Evolutionary conservation across 257 asterid genomes (phyloP).

Genomic region (Osmanthus fragrans): DNA sequence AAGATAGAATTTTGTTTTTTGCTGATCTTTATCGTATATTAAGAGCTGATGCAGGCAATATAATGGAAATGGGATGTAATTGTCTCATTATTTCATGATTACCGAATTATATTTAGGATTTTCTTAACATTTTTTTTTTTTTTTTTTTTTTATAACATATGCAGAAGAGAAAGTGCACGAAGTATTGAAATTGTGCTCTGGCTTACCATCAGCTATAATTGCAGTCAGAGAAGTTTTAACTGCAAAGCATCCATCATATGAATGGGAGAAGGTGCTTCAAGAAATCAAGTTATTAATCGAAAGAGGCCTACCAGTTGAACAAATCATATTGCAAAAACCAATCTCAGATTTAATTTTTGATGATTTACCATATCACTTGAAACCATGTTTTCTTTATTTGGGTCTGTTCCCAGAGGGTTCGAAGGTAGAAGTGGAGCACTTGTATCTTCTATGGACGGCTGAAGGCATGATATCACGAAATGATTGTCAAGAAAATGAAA

Average conservation of each 20-base stretch:
- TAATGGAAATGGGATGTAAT: too few relatives aligned
- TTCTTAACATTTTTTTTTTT: too few relatives aligned
- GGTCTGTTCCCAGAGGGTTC: constrained; percentile 31
- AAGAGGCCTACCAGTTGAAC: background rate
- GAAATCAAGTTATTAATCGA: background rate
- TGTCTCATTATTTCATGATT: background rate
- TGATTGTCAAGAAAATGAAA: background rate
- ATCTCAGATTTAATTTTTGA: constrained; percentile 10
- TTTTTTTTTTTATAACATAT: too few relatives aligned
- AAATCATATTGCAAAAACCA: background rate
- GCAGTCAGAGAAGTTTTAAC: background rate
- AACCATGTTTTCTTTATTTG: constrained; percentile 38
- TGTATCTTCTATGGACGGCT: constrained; percentile 25
- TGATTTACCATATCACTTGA: constrained; percentile 12
- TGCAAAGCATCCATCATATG: background rate
- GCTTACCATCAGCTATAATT: constrained; percentile 12
- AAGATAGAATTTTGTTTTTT: background rate
- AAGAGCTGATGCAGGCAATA: background rate
- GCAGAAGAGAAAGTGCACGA: too few relatives aligned
- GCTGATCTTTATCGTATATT: too few relatives aligned
- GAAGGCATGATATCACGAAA: constrained; percentile 21
- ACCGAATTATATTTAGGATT: too few relatives aligned
- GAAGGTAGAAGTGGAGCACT: constrained; percentile 6
- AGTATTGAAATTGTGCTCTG: background rate
- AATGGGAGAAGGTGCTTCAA: background rate